phyloP scores from a whole-genome alignment of 2,329 filamentous ascomycete genomes.

The Pestalotiopsis sp. region DNA sequence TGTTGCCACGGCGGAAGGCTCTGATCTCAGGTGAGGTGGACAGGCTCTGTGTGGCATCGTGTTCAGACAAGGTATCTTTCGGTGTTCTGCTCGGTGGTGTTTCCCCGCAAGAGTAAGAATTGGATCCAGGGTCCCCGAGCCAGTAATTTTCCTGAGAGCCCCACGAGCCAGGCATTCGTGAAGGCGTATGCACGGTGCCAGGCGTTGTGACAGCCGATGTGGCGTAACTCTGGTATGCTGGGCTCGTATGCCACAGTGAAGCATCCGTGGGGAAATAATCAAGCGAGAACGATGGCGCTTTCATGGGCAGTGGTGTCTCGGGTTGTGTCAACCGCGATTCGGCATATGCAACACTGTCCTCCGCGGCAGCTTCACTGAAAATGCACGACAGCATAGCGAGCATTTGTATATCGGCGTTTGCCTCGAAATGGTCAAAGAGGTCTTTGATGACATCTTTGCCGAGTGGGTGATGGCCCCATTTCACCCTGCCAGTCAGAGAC shows the following conservation, averaged over 20 bases:
- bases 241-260: slow-evolving; percentile 47
- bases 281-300: slow-evolving; percentile 67
- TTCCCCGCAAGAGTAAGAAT: slow-evolving; percentile 64
- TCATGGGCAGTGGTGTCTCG: slow-evolving; percentile 66
- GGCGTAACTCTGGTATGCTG: slow-evolving; percentile 53
- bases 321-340: slow-evolving; percentile 59
- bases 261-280: slow-evolving; percentile 67
- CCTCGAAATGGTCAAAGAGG: slow-evolving; percentile 67
- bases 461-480: slow-evolving; percentile 69
- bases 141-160: slow-evolving; percentile 58
- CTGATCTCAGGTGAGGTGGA: slow-evolving; percentile 63
- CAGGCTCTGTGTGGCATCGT: slow-evolving; percentile 53
- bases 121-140: slow-evolving; percentile 55
- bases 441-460: slow-evolving; percentile 63
- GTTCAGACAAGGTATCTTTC: slow-evolving; percentile 46
- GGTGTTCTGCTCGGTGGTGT: slow-evolving; percentile 58
- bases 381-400: slow-evolving; percentile 72
- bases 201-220: slow-evolving; percentile 61
- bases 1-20: slow-evolving; percentile 55
- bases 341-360: slow-evolving; percentile 59
- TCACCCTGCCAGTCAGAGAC: slow-evolving; percentile 60
- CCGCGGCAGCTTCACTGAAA: slow-evolving; percentile 62
- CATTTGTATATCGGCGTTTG: slow-evolving; percentile 68
- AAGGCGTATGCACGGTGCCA: slow-evolving; percentile 57
- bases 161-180: slow-evolving; percentile 56